Percentiles rank a stretch among this genome's conserved stretches.
phyloP scores from a whole-genome alignment of 345 rosid genomes.

The Populus tremula region DNA sequence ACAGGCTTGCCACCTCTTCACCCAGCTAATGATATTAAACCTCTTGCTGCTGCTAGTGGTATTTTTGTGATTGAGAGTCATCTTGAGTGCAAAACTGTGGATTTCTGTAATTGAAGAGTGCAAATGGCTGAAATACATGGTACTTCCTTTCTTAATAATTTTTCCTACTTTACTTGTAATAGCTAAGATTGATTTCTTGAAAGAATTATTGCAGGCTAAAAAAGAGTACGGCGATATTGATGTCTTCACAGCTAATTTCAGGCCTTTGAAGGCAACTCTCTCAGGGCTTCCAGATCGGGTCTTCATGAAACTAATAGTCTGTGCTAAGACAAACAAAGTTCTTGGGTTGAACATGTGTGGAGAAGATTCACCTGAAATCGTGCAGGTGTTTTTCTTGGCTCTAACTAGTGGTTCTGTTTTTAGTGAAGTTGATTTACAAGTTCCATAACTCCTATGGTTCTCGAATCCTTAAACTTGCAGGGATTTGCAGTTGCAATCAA shows the following conservation, averaged over 20 bases:
- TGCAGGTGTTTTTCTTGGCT: slow-evolving; percentile 47
- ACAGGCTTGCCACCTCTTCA: no score
- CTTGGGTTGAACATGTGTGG: slow-evolving; percentile 91
- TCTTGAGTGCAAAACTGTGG: no score
- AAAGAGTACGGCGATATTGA: slow-evolving; percentile 74
- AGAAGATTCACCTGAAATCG: slow-evolving; percentile 85
- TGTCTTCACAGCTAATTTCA: slow-evolving; percentile 80
- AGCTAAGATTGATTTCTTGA: slow-evolving; percentile 14
- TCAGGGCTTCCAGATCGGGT: slow-evolving; percentile 91
- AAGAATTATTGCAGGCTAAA: slow-evolving; percentile 56
- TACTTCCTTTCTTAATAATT: not conserved
- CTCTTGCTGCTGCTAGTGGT: no score
- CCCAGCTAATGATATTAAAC: no score
- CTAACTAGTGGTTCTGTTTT: not conserved
- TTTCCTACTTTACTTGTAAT: not conserved
- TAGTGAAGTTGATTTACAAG: not conserved
- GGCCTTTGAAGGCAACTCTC: slow-evolving; percentile 86
- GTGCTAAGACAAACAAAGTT: slow-evolving; percentile 69
- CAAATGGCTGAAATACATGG: no score
- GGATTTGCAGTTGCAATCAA: slow-evolving; percentile 93
- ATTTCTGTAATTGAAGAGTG: no score
- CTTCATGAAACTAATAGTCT: slow-evolving; percentile 84
- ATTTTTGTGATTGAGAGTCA: no score
- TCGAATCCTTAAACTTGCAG: slow-evolving; percentile 33
- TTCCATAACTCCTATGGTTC: slow-evolving; percentile 6